Conservation (phyloP, 2,329 filamentous ascomycete genomes). For the Xylariaceae sp. region DNA sequence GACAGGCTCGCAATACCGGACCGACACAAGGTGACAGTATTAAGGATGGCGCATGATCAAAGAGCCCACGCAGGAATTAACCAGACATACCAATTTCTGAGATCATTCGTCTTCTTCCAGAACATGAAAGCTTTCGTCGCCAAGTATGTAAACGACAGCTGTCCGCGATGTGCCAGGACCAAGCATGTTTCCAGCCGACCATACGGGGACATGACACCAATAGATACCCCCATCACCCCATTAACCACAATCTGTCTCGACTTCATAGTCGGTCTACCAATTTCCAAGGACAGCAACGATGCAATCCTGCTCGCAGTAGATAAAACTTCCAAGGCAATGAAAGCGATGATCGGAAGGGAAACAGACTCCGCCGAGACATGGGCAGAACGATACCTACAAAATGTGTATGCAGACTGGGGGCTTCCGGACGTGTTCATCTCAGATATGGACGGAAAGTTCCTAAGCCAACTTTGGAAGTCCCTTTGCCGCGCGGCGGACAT, state of each 20-base stretch:
- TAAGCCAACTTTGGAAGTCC: background rate
- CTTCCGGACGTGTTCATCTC: background rate
- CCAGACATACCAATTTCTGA: background rate
- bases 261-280: background rate
- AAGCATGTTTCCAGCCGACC: background rate
- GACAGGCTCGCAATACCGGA: background rate
- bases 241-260: background rate
- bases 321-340: background rate
- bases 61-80: background rate
- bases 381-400: background rate
- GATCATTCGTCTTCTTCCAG: background rate
- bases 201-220: background rate
- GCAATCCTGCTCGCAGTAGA: background rate
- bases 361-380: background rate
- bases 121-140: background rate
- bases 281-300: background rate
- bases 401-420: background rate
- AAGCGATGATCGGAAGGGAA: background rate
- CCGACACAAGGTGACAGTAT: background rate
- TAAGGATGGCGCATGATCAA: background rate
- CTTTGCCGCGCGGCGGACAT: background rate
- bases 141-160: background rate
- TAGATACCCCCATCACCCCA: background rate
- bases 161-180: background rate
- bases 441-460: background rate